phyloP scores from a whole-genome alignment of 2,329 filamentous ascomycete species.

The Colletotrichum musae region DNA sequence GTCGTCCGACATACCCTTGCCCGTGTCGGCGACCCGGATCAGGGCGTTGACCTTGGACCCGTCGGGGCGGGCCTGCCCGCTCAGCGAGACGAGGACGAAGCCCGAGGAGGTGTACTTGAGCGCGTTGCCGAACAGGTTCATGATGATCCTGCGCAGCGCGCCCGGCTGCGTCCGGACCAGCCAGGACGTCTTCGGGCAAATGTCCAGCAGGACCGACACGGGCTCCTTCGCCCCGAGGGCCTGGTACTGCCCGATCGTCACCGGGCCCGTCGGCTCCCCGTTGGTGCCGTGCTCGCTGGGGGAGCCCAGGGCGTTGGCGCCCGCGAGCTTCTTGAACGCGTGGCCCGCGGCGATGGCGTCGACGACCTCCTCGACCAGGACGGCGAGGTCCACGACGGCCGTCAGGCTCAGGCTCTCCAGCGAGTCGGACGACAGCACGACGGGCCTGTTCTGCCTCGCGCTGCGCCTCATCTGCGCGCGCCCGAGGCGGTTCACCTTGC shows the following conservation, averaged over 20 bases:
- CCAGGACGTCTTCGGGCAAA: constrained; percentile 63
- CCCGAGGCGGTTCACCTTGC: constrained; percentile 55
- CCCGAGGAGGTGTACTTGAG: constrained; percentile 73
- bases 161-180: constrained; percentile 68
- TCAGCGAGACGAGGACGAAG: constrained; percentile 60
- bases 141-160: constrained; percentile 66
- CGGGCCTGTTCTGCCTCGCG: constrained; percentile 40
- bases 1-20: constrained; percentile 74
- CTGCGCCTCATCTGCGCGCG: constrained; percentile 44
- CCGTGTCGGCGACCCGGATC: constrained; percentile 72
- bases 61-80: constrained; percentile 43
- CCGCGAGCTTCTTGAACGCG: constrained; percentile 48
- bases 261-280: neutral
- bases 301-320: constrained; percentile 2
- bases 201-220: constrained; percentile 66
- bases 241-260: constrained; percentile 34
- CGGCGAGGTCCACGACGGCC: constrained; percentile 49
- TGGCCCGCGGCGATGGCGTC: constrained; percentile 54
- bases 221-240: constrained; percentile 45
- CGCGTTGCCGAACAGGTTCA: constrained; percentile 75
- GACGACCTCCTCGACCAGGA: constrained; percentile 55
- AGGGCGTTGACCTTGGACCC: constrained; percentile 46
- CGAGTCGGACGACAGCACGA: constrained; percentile 46
- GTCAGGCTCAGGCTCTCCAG: constrained; percentile 51
- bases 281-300: neutral